Conservation (phyloP, 2,329 filamentous ascomycete genomes). For the Aspergillus jensenii region DNA sequence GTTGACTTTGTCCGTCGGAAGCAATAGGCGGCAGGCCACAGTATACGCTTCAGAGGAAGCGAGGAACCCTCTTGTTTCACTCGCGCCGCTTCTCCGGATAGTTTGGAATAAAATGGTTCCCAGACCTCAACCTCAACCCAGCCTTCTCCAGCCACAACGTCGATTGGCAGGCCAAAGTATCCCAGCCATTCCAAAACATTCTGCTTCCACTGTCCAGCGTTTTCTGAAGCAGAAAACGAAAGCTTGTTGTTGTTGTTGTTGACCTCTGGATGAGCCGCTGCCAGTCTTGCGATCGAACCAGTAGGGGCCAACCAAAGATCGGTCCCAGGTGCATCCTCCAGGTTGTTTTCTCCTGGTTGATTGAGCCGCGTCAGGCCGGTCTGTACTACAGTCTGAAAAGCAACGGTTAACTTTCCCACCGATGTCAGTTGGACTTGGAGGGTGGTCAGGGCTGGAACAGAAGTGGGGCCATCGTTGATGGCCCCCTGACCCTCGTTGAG, state of each 20-base stretch:
- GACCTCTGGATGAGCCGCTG: slow-evolving; percentile 25
- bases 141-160: slow-evolving; percentile 29
- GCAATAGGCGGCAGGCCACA: slow-evolving; percentile 47
- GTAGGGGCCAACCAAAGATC: slow-evolving; percentile 44
- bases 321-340: slow-evolving; percentile 24
- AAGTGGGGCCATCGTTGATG: slow-evolving; percentile 25
- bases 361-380: slow-evolving; percentile 35
- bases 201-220: slow-evolving; percentile 34
- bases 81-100: slow-evolving; percentile 34
- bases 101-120: slow-evolving; percentile 39
- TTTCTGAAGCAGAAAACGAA: slow-evolving; percentile 19
- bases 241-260: slow-evolving; percentile 19
- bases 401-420: slow-evolving; percentile 37
- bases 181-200: slow-evolving; percentile 38
- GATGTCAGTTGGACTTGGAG: slow-evolving; percentile 39
- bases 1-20: slow-evolving; percentile 36
- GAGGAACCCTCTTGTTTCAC: slow-evolving; percentile 28
- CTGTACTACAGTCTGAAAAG: slow-evolving; percentile 38
- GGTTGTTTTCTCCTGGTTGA: slow-evolving; percentile 18
- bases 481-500: slow-evolving; percentile 30
- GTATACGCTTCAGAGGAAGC: slow-evolving; percentile 40
- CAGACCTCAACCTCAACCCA: slow-evolving; percentile 46
- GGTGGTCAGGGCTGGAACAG: slow-evolving; percentile 33
- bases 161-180: slow-evolving; percentile 36
- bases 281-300: slow-evolving; percentile 37